Conservation (phyloP, 306 rosid species). For the Geum urbanum region DNA sequence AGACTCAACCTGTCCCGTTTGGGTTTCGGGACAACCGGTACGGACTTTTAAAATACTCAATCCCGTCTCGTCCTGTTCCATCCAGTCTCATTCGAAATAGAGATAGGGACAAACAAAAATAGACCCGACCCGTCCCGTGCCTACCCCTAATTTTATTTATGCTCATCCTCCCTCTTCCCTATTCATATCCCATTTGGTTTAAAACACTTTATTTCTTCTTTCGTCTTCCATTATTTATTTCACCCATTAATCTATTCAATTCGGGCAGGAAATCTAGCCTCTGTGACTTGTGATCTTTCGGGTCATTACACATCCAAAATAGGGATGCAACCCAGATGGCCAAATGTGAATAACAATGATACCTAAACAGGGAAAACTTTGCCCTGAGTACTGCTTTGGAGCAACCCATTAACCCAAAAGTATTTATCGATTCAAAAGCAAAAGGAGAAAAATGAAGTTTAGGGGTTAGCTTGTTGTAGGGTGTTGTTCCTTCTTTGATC, state of each 20-base stretch:
- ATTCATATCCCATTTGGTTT: background rate
- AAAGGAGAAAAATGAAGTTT: background rate
- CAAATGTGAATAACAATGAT: background rate
- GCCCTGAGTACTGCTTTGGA: conserved; percentile 8
- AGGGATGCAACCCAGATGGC: background rate
- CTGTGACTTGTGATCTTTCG: conserved; percentile 27
- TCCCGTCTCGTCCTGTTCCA: too few species aligned
- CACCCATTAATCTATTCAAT: conserved; percentile 21
- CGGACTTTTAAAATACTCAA: too few species aligned
- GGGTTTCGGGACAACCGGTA: too few species aligned
- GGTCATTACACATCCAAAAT: conserved; percentile 22
- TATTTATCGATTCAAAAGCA: conserved; percentile 6
- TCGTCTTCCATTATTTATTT: conserved; percentile 27
- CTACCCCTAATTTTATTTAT: too few species aligned
- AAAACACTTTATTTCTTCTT: conserved; percentile 1
- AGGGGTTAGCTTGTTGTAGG: conserved; percentile 1
- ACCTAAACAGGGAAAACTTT: background rate
- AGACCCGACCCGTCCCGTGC: too few species aligned
- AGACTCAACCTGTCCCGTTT: too few species aligned
- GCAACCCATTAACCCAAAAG: background rate
- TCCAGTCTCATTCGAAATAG: too few species aligned
- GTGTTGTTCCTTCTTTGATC: background rate
- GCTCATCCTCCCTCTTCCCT: background rate
- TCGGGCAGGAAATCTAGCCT: conserved; percentile 15
- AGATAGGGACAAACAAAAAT: too few species aligned